A percentile compares a stretch with the other conserved stretches of the same genome.
These are phyloP conservation scores for Pichia phayaonensis DNA, from an alignment of 805 yeast genomes.

Conservation along the genomic window DNA sequence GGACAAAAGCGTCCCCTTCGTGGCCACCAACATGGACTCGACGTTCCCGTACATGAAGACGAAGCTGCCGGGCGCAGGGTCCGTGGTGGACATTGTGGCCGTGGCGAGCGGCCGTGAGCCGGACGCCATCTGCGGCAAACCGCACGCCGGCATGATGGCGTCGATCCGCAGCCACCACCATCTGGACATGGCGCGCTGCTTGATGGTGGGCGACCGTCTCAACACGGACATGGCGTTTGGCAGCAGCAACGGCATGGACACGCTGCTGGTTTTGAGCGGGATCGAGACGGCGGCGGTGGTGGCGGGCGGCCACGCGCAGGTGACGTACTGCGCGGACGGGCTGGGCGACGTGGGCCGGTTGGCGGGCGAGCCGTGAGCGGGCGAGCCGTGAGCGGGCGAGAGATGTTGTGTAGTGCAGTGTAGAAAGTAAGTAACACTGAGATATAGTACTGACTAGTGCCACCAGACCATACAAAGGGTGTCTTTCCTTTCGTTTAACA, in stretches of 20 bases:
- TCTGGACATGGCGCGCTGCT: slow-evolving; percentile 50
- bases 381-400: too few relatives aligned
- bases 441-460: too few relatives aligned
- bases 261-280: slow-evolving; percentile 85
- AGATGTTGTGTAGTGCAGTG: too few relatives aligned
- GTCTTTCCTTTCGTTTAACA: too few relatives aligned
- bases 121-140: slow-evolving; percentile 76
- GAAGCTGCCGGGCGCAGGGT: slow-evolving; percentile 92
- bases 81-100: slow-evolving; percentile 71
- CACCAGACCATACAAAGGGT: too few relatives aligned
- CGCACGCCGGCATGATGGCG: slow-evolving; percentile 83
- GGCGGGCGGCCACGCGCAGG: slow-evolving; percentile 35
- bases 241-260: slow-evolving; percentile 74
- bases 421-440: too few relatives aligned
- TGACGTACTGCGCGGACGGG: slow-evolving; percentile 61
- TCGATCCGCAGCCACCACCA: slow-evolving; percentile 65
- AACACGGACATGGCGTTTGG: slow-evolving; percentile 96
- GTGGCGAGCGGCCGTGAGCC: slow-evolving; percentile 77
- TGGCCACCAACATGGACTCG: slow-evolving; percentile 93
- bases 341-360: slow-evolving; percentile 72
- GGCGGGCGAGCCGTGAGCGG: neutral
- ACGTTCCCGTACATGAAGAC: slow-evolving; percentile 87
- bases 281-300: slow-evolving; percentile 72
- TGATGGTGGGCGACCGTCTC: slow-evolving; percentile 93
- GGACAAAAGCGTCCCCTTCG: slow-evolving; percentile 57